Percentiles rank a stretch among this genome's conserved stretches.
phyloP scores from a whole-genome alignment of 768 basidiomycete genomes.

The Aureoboletus auriporus region DNA sequence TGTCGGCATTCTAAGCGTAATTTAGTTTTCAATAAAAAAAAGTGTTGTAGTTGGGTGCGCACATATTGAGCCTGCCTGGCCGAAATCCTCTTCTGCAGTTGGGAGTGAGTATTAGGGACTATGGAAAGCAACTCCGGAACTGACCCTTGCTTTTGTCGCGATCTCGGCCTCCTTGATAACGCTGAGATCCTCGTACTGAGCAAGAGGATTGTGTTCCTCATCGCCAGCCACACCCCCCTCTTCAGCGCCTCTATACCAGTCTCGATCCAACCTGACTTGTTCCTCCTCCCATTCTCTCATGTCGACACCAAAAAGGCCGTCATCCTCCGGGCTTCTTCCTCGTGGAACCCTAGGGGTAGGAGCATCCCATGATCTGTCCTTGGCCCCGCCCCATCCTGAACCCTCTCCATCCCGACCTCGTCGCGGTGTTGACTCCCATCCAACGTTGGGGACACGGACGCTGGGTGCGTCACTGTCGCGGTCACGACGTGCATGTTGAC shows the following conservation, averaged over 20 bases:
- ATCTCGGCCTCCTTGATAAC: constrained; percentile 69
- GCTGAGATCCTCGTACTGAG: constrained; percentile 87
- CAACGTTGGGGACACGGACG: constrained; percentile 85
- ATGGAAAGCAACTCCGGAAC: constrained; percentile 20
- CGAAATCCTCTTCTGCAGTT: constrained; percentile 73
- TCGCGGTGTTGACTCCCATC: constrained; percentile 92
- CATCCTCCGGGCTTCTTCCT: constrained; percentile 68
- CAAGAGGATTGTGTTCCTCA: constrained; percentile 88
- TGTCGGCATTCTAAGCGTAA: constrained; percentile 80
- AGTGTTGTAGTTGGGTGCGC: constrained; percentile 26
- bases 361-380: constrained; percentile 69
- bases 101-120: constrained; percentile 14
- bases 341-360: constrained; percentile 71
- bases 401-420: constrained; percentile 49
- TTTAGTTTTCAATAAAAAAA: constrained; percentile 13
- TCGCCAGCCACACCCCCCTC: constrained; percentile 83
- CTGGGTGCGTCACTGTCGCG: constrained; percentile 66
- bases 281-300: constrained; percentile 97
- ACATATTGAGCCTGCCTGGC: constrained; percentile 97
- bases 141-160: constrained; percentile 67
- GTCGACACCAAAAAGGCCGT: constrained; percentile 61
- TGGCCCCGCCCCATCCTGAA: constrained; percentile 58
- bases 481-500: constrained; percentile 41
- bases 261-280: constrained; percentile 84
- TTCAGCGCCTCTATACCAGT: constrained; percentile 95